Conservation (phyloP, 306 rosid genomes). For the Inga leiocalycina region DNA sequence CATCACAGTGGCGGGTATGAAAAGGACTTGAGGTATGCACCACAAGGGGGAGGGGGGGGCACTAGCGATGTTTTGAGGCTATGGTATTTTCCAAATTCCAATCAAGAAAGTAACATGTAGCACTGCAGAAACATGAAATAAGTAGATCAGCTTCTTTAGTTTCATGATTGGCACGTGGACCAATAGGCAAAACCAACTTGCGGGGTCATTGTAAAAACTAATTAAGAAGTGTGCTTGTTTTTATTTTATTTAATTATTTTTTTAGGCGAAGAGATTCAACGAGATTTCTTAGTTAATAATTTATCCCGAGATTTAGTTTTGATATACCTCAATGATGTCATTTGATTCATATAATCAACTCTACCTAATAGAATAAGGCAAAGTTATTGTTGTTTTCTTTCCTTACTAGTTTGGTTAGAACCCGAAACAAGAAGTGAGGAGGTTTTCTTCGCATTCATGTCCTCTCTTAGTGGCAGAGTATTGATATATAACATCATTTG, state of each 20-base stretch:
- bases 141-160: background rate
- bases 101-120: background rate
- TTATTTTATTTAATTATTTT: too few species aligned
- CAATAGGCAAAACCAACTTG: background rate
- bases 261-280: too few species aligned
- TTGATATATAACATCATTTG: too few species aligned
- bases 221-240: too few species aligned
- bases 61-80: conserved; percentile 17
- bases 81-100: background rate
- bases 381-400: too few species aligned
- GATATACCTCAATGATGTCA: accelerated
- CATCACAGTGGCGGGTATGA: background rate
- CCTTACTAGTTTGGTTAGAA: background rate
- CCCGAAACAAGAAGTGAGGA: too few species aligned
- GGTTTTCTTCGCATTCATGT: too few species aligned
- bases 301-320: too few species aligned
- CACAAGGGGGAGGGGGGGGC: conserved; percentile 1
- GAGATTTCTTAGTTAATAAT: too few species aligned
- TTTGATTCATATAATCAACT: accelerated
- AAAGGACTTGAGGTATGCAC: background rate
- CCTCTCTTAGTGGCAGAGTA: too few species aligned
- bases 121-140: background rate
- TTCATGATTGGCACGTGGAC: conserved; percentile 34
- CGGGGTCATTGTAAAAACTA: background rate
- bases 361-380: too few species aligned